These are phyloP conservation scores for Claviceps humidiphila DNA, from an alignment of 2,329 filamentous ascomycete genomes.

Conservation along the genomic window DNA sequence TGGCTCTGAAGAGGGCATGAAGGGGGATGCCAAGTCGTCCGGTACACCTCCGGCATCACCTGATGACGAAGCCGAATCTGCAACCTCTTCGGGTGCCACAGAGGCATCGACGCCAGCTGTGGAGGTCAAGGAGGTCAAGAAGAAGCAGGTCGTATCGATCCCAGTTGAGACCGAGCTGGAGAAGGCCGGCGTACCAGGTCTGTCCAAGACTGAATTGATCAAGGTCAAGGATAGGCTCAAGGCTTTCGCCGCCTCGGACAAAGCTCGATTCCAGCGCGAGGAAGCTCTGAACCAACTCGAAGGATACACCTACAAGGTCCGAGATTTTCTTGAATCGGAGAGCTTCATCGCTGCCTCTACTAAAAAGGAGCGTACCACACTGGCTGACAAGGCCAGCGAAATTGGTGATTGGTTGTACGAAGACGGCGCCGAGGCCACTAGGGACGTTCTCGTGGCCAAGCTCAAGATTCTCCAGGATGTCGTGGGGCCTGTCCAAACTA, in stretches of 20 bases:
- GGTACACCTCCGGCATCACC: slow-evolving; percentile 4
- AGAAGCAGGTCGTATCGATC: slow-evolving; percentile 44
- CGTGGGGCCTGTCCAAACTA: slow-evolving; percentile 61
- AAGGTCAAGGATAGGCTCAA: slow-evolving; percentile 56
- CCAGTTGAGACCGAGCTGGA: slow-evolving; percentile 36
- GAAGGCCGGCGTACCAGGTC: slow-evolving; percentile 35
- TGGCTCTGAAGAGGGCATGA: slow-evolving; percentile 25
- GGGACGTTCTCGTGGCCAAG: slow-evolving; percentile 61
- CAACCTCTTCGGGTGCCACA: slow-evolving; percentile 20
- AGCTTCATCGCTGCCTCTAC: slow-evolving; percentile 62
- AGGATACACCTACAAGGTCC: slow-evolving; percentile 76
- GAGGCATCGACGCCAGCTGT: slow-evolving; percentile 29
- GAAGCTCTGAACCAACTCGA: slow-evolving; percentile 90
- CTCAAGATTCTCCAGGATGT: slow-evolving; percentile 66
- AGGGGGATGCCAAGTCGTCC: slow-evolving; percentile 25
- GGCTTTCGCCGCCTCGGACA: slow-evolving; percentile 78
- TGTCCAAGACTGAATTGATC: slow-evolving; percentile 35
- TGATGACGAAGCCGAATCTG: slow-evolving; percentile 11
- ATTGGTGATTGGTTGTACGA: slow-evolving; percentile 85
- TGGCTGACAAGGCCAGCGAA: slow-evolving; percentile 54
- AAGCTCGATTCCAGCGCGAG: slow-evolving; percentile 60
- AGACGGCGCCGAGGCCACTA: slow-evolving; percentile 64
- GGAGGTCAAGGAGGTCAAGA: slow-evolving; percentile 40
- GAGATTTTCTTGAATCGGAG: slow-evolving; percentile 69
- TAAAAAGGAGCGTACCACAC: slow-evolving; percentile 47